Base-by-base conservation (phyloP, 2,329 filamentous ascomycete genomes). In the Verticillium klebahnii region DNA sequence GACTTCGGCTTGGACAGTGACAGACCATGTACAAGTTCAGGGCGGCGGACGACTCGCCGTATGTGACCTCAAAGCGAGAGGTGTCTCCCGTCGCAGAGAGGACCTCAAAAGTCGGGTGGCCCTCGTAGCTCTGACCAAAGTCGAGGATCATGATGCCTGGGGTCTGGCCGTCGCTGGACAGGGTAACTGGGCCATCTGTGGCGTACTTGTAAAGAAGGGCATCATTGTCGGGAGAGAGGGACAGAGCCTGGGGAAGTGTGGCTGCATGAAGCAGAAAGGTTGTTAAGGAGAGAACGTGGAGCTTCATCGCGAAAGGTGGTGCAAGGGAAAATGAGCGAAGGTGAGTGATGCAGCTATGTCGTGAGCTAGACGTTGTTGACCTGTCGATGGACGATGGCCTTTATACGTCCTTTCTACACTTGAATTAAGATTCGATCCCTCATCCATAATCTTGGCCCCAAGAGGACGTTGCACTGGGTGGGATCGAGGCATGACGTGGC, bases 81-180 rank as follows among this genome's bases (percentile, higher is more conserved):
- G 56, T 58, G 23, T 60, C 56, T 5, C 60, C 62, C n/a, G 60
- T 39, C 32, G 58, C 19, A 23, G 62, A 62, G n/a, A 62, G 6
- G 1, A 64, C 50, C 32, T 62, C 62, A 12, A 62, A 60, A 5
- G 58, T 64, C 17, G 58, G 56, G 5, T 59, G 23, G 2, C 58
- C 61, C 56, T 64, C 61, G 15, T 62, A 37, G 15, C 58, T 62
- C 2, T 36, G 40, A 3, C 60, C 56, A 58, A 50, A 60, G 36
- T 64, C 62, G 57, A 64, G 56, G 17, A 60, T 17, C 36, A 64
- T 37, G 32, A 58, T 23, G 32, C 57, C 34, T 32, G 58, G 25
- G 37, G 58, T n/a, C 56, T 56, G 54, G 34, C 56, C 55, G 23
- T 60, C 31, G 45, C 50, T 54, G n/a, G 50, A 54, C n/a, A 54